Evolutionary conservation across 352 stramenopile species (phyloP), one percentile per base, ranked within the genome.

Genomic region (Aphanomyces cochlioides): DNA sequence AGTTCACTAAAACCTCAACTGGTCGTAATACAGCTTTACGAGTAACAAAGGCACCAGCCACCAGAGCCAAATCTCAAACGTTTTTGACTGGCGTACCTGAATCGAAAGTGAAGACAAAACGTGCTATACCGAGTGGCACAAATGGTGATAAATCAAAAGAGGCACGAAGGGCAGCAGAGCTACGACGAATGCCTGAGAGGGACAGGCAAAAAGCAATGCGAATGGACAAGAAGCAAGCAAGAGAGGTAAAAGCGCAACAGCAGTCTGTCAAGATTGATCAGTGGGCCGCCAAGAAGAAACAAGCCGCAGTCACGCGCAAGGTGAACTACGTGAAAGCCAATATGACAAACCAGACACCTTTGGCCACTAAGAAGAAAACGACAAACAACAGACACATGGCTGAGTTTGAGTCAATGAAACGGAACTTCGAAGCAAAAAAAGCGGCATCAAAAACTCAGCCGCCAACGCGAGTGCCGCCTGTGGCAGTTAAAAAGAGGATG

Each of bases 221-320:
- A 17, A 61, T 70, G 47, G 64, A 70, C 64, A 47, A 53, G 37
- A 37, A 38, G n/a, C 64, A 70, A 50, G 64, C 36, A 7, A 5
- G 45, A 12, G 19, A 13, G 10, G 47, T 28, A 38, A 7, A 10
- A 7, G 5, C 17, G 17, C 8, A 15, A 28, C 47, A 59, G 17
- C 64, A 70, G 37, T 6, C 28, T 13, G 50, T 70, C 38, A 70
- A 70, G 37, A 70, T 70, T 36, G 39, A 70, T 41, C 64, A 70
- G 38, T 70, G 64, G 64, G 54, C 54, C 6, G 12, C 58, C n/a
- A 60, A 70, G 64, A 70, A 70, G 54, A 60, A 61, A 37, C 45
- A 61, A 36, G 64, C 64, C 21, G 64, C 64, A 4, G 39, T 37
- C 10, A 19, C 45, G 37, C 48, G 64, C 15, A 70, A 70, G 47